These are phyloP conservation scores for Emergomyces pasteurianus DNA, from an alignment of 2,329 filamentous ascomycete species.

Conservation along the genomic window DNA sequence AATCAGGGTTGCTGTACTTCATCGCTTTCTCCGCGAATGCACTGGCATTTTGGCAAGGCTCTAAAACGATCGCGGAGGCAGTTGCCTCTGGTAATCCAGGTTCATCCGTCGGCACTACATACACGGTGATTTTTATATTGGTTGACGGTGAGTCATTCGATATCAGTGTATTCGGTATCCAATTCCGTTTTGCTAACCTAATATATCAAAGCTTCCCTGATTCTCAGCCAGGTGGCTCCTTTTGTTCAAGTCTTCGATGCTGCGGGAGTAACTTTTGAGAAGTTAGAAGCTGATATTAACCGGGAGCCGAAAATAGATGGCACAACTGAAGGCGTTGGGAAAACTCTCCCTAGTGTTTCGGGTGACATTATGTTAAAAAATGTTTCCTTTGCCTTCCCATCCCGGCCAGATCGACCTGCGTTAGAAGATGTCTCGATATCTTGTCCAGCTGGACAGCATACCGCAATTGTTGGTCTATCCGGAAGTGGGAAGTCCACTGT, in stretches of 20 bases:
- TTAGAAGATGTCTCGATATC: slow-evolving; percentile 40
- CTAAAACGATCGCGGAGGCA: slow-evolving; percentile 37
- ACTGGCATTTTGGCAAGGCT: slow-evolving; percentile 54
- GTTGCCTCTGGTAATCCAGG: slow-evolving; percentile 20
- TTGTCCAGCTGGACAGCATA: slow-evolving; percentile 70
- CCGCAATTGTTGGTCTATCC: slow-evolving; percentile 56
- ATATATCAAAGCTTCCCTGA: slow-evolving; percentile 28
- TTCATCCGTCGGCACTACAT: slow-evolving; percentile 37
- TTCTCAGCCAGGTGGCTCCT: slow-evolving; percentile 36
- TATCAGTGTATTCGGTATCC: neutral
- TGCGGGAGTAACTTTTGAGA: slow-evolving; percentile 44
- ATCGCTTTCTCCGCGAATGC: slow-evolving; percentile 53
- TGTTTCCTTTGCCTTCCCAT: slow-evolving; percentile 38
- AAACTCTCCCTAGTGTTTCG: slow-evolving; percentile 15
- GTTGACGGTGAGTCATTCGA: slow-evolving; percentile 32
- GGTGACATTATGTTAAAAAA: slow-evolving; percentile 24
- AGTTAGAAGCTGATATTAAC: slow-evolving; percentile 48
- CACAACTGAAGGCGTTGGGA: slow-evolving; percentile 15
- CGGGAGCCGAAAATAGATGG: slow-evolving; percentile 37
- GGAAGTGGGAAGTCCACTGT: slow-evolving; percentile 39
- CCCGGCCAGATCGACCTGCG: slow-evolving; percentile 19
- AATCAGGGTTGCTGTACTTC: slow-evolving; percentile 50
- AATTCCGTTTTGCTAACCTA: neutral
- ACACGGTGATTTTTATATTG: slow-evolving; percentile 45
- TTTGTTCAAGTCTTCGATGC: slow-evolving; percentile 40